Evolutionary conservation across 805 yeast genomes (phyloP).

Genomic region (Ogataea chonburiensis): DNA sequence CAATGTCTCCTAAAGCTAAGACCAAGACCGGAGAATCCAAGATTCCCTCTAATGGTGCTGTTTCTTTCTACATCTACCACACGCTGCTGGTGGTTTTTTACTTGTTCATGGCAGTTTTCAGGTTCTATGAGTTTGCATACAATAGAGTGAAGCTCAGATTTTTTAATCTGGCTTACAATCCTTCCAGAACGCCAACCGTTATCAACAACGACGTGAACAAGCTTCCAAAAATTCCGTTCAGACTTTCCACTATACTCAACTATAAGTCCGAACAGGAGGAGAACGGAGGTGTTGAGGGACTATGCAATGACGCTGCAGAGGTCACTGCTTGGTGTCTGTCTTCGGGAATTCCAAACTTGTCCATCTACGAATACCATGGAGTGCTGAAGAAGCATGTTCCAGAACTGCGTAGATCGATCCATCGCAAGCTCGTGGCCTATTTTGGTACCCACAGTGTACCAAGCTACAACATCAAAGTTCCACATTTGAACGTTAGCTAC

Average conservation of each 20-base stretch:
- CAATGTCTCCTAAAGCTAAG: constrained; percentile 19
- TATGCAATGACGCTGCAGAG: constrained; percentile 75
- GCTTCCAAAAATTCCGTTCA: constrained; percentile 72
- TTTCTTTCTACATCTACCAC: constrained; percentile 42
- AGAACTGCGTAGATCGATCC: constrained; percentile 55
- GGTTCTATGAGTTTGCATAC: constrained; percentile 51
- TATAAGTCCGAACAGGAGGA: constrained; percentile 76
- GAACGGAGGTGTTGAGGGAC: constrained; percentile 84
- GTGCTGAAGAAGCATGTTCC: constrained; percentile 53
- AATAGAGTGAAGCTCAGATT: constrained; percentile 56
- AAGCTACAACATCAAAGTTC: constrained; percentile 57
- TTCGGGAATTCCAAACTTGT: constrained; percentile 71
- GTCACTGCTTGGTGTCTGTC: constrained; percentile 85
- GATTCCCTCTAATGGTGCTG: constrained; percentile 2
- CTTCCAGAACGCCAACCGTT: constrained; percentile 75
- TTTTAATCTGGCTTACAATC: constrained; percentile 62
- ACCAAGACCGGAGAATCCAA: constrained; percentile 7
- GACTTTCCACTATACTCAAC: constrained; percentile 73
- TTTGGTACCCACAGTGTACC: constrained; percentile 74
- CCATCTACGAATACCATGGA: constrained; percentile 81
- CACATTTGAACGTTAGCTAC: constrained; percentile 57
- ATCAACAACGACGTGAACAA: constrained; percentile 79
- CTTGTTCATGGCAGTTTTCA: constrained; percentile 52
- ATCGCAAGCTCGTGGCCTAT: constrained; percentile 61
- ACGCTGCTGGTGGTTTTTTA: constrained; percentile 50